These are phyloP conservation scores for Pleurotus pulmonarius DNA, from an alignment of 768 basidiomycete genomes.

Conservation along the genomic window DNA sequence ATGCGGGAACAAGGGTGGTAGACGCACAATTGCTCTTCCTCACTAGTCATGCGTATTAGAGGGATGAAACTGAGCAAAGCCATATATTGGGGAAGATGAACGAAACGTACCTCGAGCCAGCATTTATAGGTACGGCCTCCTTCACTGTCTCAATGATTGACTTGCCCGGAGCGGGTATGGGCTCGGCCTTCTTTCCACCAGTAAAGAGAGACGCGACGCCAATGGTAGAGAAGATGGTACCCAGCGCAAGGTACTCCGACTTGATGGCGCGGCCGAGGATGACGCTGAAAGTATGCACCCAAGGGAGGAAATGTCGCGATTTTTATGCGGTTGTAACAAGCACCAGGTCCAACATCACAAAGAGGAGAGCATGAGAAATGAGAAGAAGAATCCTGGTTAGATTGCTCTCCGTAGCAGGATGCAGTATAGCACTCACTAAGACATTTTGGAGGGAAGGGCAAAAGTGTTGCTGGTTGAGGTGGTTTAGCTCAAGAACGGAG, in stretches of 20 bases:
- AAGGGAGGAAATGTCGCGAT: not conserved
- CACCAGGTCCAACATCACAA: too few species aligned
- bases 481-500: not conserved
- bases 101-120: slow-evolving; percentile 61
- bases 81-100: not conserved
- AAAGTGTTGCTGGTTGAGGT: not conserved
- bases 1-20: slow-evolving; percentile 6
- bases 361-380: not conserved
- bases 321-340: not conserved
- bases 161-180: slow-evolving; percentile 32
- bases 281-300: slow-evolving; percentile 37
- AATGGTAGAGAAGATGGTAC: slow-evolving; percentile 54
- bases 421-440: not conserved
- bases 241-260: slow-evolving; percentile 77
- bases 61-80: not conserved
- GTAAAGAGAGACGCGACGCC: slow-evolving; percentile 49
- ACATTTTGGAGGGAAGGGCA: slow-evolving; percentile 1
- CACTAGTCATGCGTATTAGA: slow-evolving; percentile 41
- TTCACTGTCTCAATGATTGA: slow-evolving; percentile 54
- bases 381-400: too few species aligned
- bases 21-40: slow-evolving; percentile 83
- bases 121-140: slow-evolving; percentile 59
- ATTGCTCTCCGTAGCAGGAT: not conserved
- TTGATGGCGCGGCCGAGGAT: slow-evolving; percentile 79
- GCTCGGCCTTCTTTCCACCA: slow-evolving; percentile 48